Conservation (phyloP, 148 eudicot genomes). For the Fallopia convolvulus region DNA sequence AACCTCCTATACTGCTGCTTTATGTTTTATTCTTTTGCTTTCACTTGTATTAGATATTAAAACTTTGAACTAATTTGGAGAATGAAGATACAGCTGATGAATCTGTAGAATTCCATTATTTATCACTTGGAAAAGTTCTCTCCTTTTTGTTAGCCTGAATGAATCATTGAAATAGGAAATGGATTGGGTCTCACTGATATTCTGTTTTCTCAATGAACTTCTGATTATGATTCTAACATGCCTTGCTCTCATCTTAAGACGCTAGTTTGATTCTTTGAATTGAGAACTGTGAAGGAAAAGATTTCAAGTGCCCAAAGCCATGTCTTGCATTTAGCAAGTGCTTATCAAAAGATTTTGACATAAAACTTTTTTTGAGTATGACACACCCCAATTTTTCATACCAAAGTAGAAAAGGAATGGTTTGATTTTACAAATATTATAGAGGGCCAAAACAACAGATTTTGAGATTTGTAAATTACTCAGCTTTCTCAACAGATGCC, state of each 20-base stretch:
- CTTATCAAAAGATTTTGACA: too few relatives aligned
- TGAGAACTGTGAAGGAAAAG: not conserved
- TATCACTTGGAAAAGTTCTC: not conserved
- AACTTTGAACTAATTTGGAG: slow-evolving; percentile 1
- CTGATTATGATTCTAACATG: not conserved
- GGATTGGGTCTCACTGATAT: not conserved
- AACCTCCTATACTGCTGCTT: slow-evolving; percentile 1
- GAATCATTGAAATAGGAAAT: not conserved
- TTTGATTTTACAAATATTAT: too few relatives aligned
- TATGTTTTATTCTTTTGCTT: not conserved
- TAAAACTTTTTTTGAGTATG: too few relatives aligned
- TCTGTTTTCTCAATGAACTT: not conserved
- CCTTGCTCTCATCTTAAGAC: not conserved
- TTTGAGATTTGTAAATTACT: too few relatives aligned
- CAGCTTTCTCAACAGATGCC: too few relatives aligned
- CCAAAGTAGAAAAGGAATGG: too few relatives aligned
- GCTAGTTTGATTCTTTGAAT: too few relatives aligned
- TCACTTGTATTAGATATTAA: not conserved
- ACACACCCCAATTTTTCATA: too few relatives aligned
- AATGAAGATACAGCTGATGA: not conserved
- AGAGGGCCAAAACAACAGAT: too few relatives aligned
- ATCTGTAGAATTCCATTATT: not conserved
- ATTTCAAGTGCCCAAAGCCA: not conserved
- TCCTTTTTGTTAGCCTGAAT: not conserved
- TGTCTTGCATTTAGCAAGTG: too few relatives aligned